phyloP scores from a whole-genome alignment of 768 basidiomycete species.

The Panus rudis region DNA sequence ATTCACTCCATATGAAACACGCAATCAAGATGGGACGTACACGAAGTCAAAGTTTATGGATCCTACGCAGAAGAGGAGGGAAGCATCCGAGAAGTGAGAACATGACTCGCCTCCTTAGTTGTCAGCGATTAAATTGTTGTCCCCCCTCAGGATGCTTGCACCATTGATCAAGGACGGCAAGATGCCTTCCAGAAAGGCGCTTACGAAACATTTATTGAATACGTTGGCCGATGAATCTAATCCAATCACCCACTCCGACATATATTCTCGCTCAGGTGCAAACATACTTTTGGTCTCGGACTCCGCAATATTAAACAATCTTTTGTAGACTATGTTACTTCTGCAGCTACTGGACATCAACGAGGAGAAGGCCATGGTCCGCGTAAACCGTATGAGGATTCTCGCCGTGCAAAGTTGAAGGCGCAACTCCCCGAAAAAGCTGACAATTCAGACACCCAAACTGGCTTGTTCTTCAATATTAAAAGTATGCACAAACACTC shows the following conservation, averaged over 20 bases:
- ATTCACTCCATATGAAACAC: conserved; percentile 27
- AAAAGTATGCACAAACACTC: too few relatives aligned
- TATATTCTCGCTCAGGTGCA: conserved; percentile 54
- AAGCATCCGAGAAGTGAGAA: conserved; percentile 16
- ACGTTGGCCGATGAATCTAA: conserved; percentile 61
- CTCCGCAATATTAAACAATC: conserved; percentile 2
- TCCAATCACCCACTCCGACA: conserved; percentile 73
- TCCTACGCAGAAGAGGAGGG: conserved; percentile 23
- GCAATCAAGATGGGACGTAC: conserved; percentile 10
- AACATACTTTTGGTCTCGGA: conserved; percentile 1
- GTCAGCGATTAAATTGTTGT: neutral
- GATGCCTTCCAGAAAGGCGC: conserved; percentile 32
- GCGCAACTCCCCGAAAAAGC: conserved; percentile 18
- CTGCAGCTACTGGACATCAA: conserved; percentile 44
- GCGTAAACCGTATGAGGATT: conserved; percentile 15
- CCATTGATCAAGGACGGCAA: conserved; percentile 24
- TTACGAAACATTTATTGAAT: conserved; percentile 54
- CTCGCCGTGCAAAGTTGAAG: conserved; percentile 20
- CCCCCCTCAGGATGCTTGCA: conserved; percentile 21
- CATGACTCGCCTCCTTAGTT: neutral
- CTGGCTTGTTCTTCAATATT: conserved; percentile 13
- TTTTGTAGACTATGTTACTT: conserved; percentile 47
- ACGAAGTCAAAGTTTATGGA: conserved; percentile 22
- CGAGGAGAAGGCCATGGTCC: conserved; percentile 20
- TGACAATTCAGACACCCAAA: conserved; percentile 8